phyloP scores from a whole-genome alignment of 495 filamentous ascomycete genomes.

The Neurospora sp. region DNA sequence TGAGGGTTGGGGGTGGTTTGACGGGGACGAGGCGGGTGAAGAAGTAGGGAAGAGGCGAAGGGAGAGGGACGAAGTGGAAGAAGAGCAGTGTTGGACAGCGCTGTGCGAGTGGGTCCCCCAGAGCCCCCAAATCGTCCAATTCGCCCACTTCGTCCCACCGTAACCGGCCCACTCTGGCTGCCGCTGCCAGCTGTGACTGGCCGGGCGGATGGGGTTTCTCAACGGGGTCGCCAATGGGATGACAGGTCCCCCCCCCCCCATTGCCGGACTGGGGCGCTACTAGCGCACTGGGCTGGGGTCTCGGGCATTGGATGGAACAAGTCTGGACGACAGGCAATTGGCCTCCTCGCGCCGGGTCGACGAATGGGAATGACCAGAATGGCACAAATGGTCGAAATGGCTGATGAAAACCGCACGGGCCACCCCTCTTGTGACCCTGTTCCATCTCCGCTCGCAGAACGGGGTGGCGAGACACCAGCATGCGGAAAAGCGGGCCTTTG shows the following conservation, averaged over 20 bases:
- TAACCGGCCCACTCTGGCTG: background rate
- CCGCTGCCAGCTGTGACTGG: background rate
- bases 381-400: background rate
- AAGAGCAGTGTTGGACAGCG: slow-evolving; percentile 24
- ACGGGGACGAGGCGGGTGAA: slow-evolving; percentile 15
- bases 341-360: background rate
- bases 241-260: background rate
- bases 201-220: background rate
- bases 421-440: slow-evolving; percentile 5
- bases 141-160: background rate
- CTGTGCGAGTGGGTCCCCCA: slow-evolving; percentile 8
- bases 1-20: slow-evolving; percentile 10
- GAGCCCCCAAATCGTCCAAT: background rate
- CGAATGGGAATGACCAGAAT: background rate
- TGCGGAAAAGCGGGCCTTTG: slow-evolving; percentile 11
- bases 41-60: slow-evolving; percentile 27
- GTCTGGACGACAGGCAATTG: slow-evolving; percentile 27
- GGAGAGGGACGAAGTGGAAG: slow-evolving; percentile 19
- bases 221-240: background rate
- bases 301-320: slow-evolving; percentile 2
- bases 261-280: slow-evolving; percentile 19
- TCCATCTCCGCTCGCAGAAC: slow-evolving; percentile 12
- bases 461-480: slow-evolving; percentile 22
- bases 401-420: slow-evolving; percentile 13
- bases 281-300: slow-evolving; percentile 24